Percentiles rank a stretch among this genome's conserved stretches.
phyloP scores from a whole-genome alignment of 306 rosid species.

The Pterocarpus santalinus region DNA sequence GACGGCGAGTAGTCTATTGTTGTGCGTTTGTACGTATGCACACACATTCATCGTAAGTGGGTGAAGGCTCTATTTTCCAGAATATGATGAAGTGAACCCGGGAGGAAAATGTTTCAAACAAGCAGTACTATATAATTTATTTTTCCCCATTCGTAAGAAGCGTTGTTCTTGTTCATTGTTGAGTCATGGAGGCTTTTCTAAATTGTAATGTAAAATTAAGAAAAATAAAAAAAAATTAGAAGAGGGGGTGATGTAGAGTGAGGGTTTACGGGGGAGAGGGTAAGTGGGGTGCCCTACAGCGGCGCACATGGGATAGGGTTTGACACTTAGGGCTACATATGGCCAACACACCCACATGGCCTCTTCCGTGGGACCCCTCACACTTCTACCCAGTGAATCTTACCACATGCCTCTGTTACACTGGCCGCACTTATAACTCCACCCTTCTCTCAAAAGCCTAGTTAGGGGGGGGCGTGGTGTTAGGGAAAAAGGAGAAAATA shows the following conservation, averaged over 20 bases:
- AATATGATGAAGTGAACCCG: neutral
- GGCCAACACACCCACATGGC: constrained; percentile 82
- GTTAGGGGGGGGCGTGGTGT: neutral
- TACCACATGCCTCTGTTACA: constrained; percentile 62
- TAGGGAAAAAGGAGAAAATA: neutral
- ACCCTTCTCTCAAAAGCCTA: constrained; percentile 5
- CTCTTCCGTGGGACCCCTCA: constrained; percentile 55
- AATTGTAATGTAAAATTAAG: neutral
- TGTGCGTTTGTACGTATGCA: neutral
- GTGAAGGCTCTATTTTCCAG: constrained; percentile 18
- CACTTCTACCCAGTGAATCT: constrained; percentile 59
- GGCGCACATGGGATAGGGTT: constrained; percentile 95
- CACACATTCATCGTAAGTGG: neutral
- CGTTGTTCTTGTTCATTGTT: neutral
- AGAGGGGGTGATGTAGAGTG: neutral
- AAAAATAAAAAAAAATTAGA: too few species aligned
- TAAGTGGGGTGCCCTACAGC: constrained; percentile 82
- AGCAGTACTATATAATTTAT: neutral
- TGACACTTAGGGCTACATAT: constrained; percentile 62
- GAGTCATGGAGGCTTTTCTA: neutral
- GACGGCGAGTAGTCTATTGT: neutral
- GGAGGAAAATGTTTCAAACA: neutral
- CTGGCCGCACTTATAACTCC: constrained; percentile 53
- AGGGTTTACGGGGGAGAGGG: neutral
- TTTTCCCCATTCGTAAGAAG: neutral